Conservation (phyloP, 768 basidiomycete species). For the Hygrophoropsis aurantiaca region DNA sequence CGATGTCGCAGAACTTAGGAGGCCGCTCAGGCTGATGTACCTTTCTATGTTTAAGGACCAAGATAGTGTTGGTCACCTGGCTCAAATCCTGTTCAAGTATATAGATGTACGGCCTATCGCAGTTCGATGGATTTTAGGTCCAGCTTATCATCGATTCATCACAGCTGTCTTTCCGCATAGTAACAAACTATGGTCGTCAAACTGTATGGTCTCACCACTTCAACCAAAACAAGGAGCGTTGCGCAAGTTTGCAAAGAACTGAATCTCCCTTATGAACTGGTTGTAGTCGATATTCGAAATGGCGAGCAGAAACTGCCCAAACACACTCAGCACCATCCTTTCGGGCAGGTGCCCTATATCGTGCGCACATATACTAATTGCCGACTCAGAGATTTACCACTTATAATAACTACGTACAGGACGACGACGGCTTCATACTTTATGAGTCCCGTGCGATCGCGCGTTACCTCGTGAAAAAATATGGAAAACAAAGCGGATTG, state of each 20-base stretch:
- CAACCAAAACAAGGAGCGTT: constrained; percentile 42
- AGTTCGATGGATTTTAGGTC: no score
- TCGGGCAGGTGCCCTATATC: constrained; percentile 38
- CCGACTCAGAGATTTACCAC: not conserved
- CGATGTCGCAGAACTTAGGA: no score
- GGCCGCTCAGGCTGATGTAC: no score
- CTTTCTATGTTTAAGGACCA: no score
- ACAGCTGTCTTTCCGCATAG: not conserved
- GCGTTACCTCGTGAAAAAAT: constrained; percentile 54
- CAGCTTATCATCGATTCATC: no score
- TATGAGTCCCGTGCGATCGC: constrained; percentile 57
- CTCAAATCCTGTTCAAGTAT: no score
- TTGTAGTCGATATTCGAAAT: constrained; percentile 31
- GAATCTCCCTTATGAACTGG: constrained; percentile 37
- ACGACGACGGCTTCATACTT: constrained; percentile 58
- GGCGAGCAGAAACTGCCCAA: constrained; percentile 35
- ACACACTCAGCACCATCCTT: constrained; percentile 35
- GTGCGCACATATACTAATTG: constrained; percentile 8
- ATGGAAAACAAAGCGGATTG: constrained; percentile 45
- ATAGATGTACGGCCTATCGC: no score
- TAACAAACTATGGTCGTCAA: constrained; percentile 43
- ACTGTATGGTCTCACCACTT: constrained; percentile 38
- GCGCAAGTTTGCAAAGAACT: constrained; percentile 39
- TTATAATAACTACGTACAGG: constrained; percentile 17
- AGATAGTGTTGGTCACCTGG: no score